Evolutionary conservation across 2,329 filamentous ascomycete species (phyloP).

Genomic region (Neonectria coccinea): DNA sequence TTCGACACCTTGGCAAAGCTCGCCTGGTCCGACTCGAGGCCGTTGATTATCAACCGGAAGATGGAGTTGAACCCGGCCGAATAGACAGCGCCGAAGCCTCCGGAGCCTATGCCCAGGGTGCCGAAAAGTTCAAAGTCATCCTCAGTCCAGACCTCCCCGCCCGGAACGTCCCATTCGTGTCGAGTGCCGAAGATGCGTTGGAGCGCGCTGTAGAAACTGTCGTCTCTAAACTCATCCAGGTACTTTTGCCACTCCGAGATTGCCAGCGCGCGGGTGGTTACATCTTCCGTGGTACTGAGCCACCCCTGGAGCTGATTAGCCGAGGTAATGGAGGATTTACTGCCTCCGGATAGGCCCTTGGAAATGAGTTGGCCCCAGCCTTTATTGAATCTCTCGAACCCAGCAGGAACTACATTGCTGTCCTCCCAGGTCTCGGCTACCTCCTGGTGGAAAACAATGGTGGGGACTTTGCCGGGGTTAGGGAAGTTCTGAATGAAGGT

Average conservation of each 20-base stretch:
- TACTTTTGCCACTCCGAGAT: neutral
- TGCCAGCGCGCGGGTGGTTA: neutral
- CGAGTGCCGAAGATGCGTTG: neutral
- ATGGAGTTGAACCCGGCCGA: neutral
- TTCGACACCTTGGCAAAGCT: neutral
- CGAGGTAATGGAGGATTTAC: neutral
- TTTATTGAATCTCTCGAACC: neutral
- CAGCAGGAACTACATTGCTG: neutral
- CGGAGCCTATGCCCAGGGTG: neutral
- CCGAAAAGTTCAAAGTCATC: neutral
- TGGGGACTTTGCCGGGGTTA: neutral
- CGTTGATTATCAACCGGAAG: neutral
- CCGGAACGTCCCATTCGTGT: neutral
- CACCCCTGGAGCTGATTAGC: neutral
- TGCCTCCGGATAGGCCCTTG: neutral
- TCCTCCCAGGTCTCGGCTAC: neutral
- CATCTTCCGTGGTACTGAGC: neutral
- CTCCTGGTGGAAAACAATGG: neutral
- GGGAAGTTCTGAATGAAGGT: neutral
- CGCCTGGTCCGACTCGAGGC: neutral
- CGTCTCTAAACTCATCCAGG: neutral
- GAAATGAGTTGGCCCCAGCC: neutral
- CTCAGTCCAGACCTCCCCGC: neutral
- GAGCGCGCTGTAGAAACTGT: neutral
- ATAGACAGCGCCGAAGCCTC: neutral